Evolutionary conservation across 345 rosid genomes (phyloP), one percentile per base, ranked within the genome.

Genomic region (Reutealis trisperma): DNA sequence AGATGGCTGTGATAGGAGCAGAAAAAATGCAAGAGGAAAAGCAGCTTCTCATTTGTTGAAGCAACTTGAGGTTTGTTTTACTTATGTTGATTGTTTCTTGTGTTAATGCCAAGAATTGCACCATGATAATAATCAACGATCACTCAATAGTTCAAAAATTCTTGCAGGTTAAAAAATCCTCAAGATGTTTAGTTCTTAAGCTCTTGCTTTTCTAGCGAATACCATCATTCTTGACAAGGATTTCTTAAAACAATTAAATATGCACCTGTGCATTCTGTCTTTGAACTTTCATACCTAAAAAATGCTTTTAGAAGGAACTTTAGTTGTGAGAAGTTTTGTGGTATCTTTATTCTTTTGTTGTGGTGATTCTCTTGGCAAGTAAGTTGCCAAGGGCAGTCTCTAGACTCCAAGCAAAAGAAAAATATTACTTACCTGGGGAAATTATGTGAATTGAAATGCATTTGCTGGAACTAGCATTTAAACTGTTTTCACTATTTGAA

Each of bases 21-120:
- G 78, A 84, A 96, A 96, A 84, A 80, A 73, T 32, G 98, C 99
- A 18, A 85, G 83, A 87, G 97, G 91, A 71, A 91, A 86, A 83
- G 98, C 99, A 61, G 98, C 99, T 79, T 84, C 83, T 21, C 79
- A 73, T 54, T 81, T 96, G 83, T 86, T 96, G 85, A 96, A 81
- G 80, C 71, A 87, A 81, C 98, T 96, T 37, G 87, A 92, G 96
- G 99, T 95, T 78, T 67, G 86, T 76, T 75, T 63, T 79, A 30
- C 68, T 79, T 66, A 15, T 47, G 21, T 34, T 11, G 63, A 74
- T 27, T 77, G 45, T 59, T 21, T 61, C 25, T 19, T 44, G 12
- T 47, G 9, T 14, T 42, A 18, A 1, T 30, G 5, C 42, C 51
- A 52, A 32, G 49, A 15, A 34, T 41, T 30, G 8, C 25, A 37